Evolutionary conservation across 352 stramenopile genomes (phyloP), one percentile per base, ranked within the genome.

Genomic region (Globisporangium carolinianum): DNA sequence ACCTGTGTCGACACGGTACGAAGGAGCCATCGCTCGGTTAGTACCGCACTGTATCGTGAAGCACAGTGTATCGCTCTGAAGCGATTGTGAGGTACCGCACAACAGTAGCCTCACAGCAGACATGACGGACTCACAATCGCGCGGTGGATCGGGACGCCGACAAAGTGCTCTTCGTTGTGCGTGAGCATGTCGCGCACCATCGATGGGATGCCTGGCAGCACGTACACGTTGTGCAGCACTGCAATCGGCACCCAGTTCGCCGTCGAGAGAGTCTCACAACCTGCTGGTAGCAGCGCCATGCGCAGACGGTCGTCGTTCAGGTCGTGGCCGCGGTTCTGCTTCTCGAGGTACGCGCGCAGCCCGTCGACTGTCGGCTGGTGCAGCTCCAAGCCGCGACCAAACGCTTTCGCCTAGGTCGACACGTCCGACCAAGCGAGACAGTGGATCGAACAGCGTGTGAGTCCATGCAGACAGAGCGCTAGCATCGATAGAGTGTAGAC

Each of bases 161-260:
- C 59, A 39, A 95, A 95, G 36, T 90, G 79, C 39, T 84, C 71
- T 63, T 91, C 78, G 52, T 91, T 91, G 37, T 67, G 72, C 18
- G 79, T 80, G 54, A 95, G 78, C 83, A 95, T 95, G 38, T 86
- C 76, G 45, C 80, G 73, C 55, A 95, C 76, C 68, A 92, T 83
- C 7, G 72, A 81, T 47, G 85, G 85, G 46, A 95, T 93, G 5
- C 85, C 85, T 1, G 85, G 85, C 6, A 95, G 67, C 43, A 95
- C 78, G 63, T 93, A 93, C 24, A 95, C 81, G 57, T 95, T 95
- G 52, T 91, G 59, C 18, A 93, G 67, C 8, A 86, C 68, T 8
- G 82, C 83, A 32, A 95, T 80, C 0, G 85, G 85, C 11, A 87
- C 83, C 85, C 84, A 92, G 50, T 69, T 76, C 14, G 69, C 68